These are phyloP conservation scores for Mycena galericulata DNA, from an alignment of 768 basidiomycete genomes.

Conservation along the genomic window DNA sequence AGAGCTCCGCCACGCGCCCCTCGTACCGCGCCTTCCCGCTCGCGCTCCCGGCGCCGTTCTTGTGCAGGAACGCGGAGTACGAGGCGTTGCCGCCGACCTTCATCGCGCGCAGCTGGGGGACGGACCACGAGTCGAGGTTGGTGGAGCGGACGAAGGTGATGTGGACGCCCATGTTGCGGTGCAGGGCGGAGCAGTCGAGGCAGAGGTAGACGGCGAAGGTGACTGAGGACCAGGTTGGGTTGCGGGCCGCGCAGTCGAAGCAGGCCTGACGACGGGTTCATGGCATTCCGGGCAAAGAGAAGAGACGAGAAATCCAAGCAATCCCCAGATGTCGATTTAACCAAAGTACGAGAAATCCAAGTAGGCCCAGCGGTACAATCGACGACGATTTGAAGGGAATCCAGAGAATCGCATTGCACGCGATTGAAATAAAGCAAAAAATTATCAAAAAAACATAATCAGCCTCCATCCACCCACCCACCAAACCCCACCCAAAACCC, in stretches of 20 bases:
- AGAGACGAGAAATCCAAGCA: not conserved
- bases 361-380: too few species aligned
- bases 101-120: slow-evolving; percentile 92
- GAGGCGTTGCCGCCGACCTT: slow-evolving; percentile 94
- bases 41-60: slow-evolving; percentile 80
- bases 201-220: slow-evolving; percentile 98
- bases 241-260: slow-evolving; percentile 95
- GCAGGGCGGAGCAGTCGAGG: slow-evolving; percentile 94
- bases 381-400: too few species aligned
- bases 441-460: not conserved
- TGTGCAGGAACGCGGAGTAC: slow-evolving; percentile 89
- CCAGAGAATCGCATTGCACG: not conserved
- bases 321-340: too few species aligned
- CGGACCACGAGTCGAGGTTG: slow-evolving; percentile 95
- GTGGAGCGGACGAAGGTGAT: slow-evolving; percentile 98
- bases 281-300: too few species aligned
- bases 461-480: not conserved
- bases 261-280: too few species aligned
- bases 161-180: slow-evolving; percentile 98
- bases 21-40: slow-evolving; percentile 91
- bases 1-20: slow-evolving; percentile 83
- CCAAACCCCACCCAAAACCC: too few species aligned
- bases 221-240: slow-evolving; percentile 98
- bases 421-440: slow-evolving; percentile 7
- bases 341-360: not conserved